Base-by-base conservation (phyloP, 331 rosid genomes). In the Rhamnella rubrinervis region DNA sequence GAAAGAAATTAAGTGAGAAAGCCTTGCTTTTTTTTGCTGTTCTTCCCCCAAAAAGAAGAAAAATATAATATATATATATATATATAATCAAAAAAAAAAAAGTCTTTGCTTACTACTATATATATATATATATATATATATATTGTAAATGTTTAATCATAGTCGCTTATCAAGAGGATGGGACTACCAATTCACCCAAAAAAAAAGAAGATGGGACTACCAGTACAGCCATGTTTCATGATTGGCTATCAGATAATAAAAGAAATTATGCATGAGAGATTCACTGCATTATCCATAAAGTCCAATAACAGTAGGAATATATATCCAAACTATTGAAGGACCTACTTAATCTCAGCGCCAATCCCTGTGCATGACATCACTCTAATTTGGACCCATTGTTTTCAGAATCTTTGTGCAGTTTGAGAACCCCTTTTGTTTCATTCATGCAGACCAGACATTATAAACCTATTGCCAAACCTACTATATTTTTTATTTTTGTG, bases 211-310 rank as follows among this genome's bases (percentile, higher is more conserved):
- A 62, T 71, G 61, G 68, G 76, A 39, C 53, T 49, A 6, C 61
- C 62, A 37, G 77, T 39, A 53, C 71, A 25, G 21, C 41, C 65
- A 50, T 59, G 63, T 44, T 61, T 71, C 41, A 66, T 28, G 55
- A 77, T 71, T 72, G 67, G 70, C 63, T 44, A 66, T 23, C 73
- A 41, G 47, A 56, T 13, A 10, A 46, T 25, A 55, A 38, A 69
- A 44, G 38, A 12, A 47, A 3, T 18, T 26, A 11, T 6, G 38
- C 13, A 28, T 19, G 26, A 23, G 14, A 26, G 57, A 23, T 53
- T 53, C 52, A 37, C 63, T 46, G 49, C 71, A 25, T 56, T 51
- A 51, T 65, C 51, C 65, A 44, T 12, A 65, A 65, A 46, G 66
- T 65, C 57, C 65, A 65, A 57, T 10, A 53, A 18, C 57, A 15